Base-by-base conservation (phyloP, 2,329 filamentous ascomycete genomes). In the Knoxdaviesia proteae region DNA sequence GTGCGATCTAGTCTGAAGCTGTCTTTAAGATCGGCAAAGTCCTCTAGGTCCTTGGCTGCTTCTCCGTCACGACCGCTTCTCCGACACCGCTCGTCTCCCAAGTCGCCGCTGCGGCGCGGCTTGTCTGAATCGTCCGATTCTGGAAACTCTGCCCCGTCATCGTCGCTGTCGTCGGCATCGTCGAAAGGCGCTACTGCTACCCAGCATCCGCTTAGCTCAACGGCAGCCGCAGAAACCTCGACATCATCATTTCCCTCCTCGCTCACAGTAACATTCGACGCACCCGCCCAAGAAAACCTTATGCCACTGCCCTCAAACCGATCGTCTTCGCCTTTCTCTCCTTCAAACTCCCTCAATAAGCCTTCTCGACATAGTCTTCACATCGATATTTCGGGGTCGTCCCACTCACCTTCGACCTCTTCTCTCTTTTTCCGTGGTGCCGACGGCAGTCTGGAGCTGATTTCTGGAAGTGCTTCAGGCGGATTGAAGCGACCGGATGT, bases 401-500 rank as follows among this genome's bases (percentile, higher is more conserved):
- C 68, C 4, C 65, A 69, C 29, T 36, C 42, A n/a, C 40, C 40
- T 10, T 44, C 20, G 20, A 20, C 20, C 20, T 20, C 20, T 20
- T 20, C 20, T 20, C 20, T 20, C 20, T 20, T 20, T 20, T 20
- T 20, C 20, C 20, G 20, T 20, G 20, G 20, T 20, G 20, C 20
- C 20, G 20, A 20, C 20, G 20, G 20, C 20, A 20, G 20, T 20
- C 42, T 42, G 3, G 45, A 44, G 35, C 32, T 46, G 38, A 44
- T 44, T 33, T 42, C 46, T n/a, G 43, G 41, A 10, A 41, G 45
- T 32, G 38, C 41, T 10, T 77, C 80, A 5, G 94, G 88, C 55
- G 87, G 88, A 5, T 63, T 96, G 51, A 94, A 96, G 68, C 77
- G 90, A 51, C 88, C 80, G 54, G 88, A 96, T 62, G 80, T 82